phyloP scores from a whole-genome alignment of 768 basidiomycete species.

The Multifurca ochricompacta region DNA sequence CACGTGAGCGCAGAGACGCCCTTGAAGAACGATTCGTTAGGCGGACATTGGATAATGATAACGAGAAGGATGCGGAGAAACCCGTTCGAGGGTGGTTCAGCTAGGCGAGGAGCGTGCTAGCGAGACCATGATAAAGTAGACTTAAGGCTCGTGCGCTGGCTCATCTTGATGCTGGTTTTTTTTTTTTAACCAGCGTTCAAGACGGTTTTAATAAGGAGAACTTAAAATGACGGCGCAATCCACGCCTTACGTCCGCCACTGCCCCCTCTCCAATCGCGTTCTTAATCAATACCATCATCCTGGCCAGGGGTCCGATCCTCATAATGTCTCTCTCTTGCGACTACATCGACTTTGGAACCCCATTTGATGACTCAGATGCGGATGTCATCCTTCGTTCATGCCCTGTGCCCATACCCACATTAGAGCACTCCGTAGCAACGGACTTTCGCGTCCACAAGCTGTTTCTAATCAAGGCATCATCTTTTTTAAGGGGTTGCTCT shows the following conservation, averaged over 20 bases:
- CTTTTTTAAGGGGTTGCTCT: conserved; percentile 8
- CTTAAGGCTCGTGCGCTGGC: background rate
- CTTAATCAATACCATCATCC: background rate
- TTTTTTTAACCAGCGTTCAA: background rate
- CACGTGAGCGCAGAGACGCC: conserved; percentile 7
- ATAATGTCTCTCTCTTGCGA: background rate
- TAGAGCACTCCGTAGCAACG: background rate
- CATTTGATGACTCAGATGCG: conserved; percentile 43
- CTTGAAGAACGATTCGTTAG: conserved; percentile 21
- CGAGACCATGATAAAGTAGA: conserved; percentile 3
- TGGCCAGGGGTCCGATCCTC: background rate
- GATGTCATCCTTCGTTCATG: conserved; percentile 16
- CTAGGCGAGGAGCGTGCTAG: background rate
- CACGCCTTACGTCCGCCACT: background rate
- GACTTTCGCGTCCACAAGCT: conserved; percentile 5
- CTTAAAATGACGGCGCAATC: background rate
- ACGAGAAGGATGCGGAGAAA: background rate
- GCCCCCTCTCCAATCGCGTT: background rate
- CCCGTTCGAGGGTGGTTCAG: conserved; percentile 2
- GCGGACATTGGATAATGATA: conserved; percentile 1
- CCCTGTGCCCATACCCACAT: background rate
- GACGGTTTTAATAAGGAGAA: background rate
- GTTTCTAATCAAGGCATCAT: conserved; percentile 7
- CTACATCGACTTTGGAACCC: conserved; percentile 27
- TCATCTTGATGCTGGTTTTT: background rate